phyloP scores from a whole-genome alignment of 345 rosid species.

The Eutrema japonicum region DNA sequence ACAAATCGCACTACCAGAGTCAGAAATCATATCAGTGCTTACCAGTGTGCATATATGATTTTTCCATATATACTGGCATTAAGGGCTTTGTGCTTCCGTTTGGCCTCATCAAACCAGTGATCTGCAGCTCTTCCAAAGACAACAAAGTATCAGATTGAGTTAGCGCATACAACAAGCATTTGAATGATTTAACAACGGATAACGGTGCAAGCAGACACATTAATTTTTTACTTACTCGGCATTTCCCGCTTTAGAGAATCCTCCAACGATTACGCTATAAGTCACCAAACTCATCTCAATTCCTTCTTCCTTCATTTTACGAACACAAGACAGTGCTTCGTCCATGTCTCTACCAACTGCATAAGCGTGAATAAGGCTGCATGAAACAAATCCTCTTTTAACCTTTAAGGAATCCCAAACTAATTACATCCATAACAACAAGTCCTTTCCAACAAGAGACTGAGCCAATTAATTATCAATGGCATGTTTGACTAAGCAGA shows the following conservation, averaged over 20 bases:
- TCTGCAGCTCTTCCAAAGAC: slow-evolving; percentile 94
- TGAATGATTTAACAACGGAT: neutral
- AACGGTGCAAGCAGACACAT: slow-evolving; percentile 3
- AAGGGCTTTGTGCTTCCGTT: slow-evolving; percentile 57
- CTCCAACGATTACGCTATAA: slow-evolving; percentile 74
- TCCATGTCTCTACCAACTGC: slow-evolving; percentile 99
- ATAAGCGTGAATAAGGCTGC: slow-evolving; percentile 99
- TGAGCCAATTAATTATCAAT: neutral
- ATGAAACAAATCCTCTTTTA: slow-evolving; percentile 57
- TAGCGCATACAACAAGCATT: neutral
- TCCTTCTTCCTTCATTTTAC: slow-evolving; percentile 95
- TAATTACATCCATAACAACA: slow-evolving; percentile 18
- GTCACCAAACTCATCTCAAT: slow-evolving; percentile 92
- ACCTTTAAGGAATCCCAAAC: slow-evolving; percentile 35
- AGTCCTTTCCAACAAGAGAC: neutral
- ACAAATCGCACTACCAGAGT: neutral
- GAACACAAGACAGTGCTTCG: slow-evolving; percentile 88
- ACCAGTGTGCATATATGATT: slow-evolving; percentile 93
- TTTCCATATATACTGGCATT: slow-evolving; percentile 89
- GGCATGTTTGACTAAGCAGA: slow-evolving; percentile 1
- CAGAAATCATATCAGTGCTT: slow-evolving; percentile 26
- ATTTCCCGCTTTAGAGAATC: slow-evolving; percentile 81
- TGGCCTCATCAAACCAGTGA: slow-evolving; percentile 87
- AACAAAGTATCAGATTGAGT: slow-evolving; percentile 49
- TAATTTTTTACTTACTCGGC: slow-evolving; percentile 68